Evolutionary conservation across 208 protist genomes (phyloP), one percentile per base, ranked within the genome.

Genomic region (Crithidia acanthocephali): DNA sequence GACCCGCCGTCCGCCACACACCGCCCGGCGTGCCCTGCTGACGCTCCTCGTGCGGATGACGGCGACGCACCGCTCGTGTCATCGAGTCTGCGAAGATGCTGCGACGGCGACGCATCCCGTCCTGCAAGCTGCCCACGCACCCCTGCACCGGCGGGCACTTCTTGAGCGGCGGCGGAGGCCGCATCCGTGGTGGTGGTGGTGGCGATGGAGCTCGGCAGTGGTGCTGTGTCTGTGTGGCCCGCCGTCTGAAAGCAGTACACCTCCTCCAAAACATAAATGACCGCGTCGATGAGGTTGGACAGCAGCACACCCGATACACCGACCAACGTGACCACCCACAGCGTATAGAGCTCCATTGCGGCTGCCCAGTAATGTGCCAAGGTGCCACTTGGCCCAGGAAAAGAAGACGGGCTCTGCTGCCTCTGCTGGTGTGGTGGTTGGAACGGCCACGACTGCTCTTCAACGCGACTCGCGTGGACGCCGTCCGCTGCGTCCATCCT

Each of bases 221-320:
- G 16, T 50, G 44, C 44, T 50, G 6, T 50, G 35, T 5, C 35
- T 13, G 23, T 22, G 59, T 22, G 27, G 18, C 33, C 50, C 0
- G 63, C 37, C 16, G 66, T 48, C 22, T 69, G 61, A 28, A 92
- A 88, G 66, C 81, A 87, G 35, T 84, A 77, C n/a, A 79, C 72
- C 64, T 92, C 87, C 51, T 92, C 80, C 15, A 75, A 42, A 6
- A 81, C 27, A 60, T 87, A 88, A 22, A 92, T 72, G 1, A 84
- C 37, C 1, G 74, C 73, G 72, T 92, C 87, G 53, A 79, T 71
- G 0, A 81, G 9, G 50, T 87, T 60, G 16, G 87, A 77, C 27
- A 84, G 11, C 30, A 83, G 11, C 32, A 92, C 59, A 11, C 65
- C 52, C 0, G 45, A 63, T 20, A 90, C 60, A 15, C 86, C 86